Base-by-base conservation (phyloP, 208 protist species). In the Porcisia deanei region DNA sequence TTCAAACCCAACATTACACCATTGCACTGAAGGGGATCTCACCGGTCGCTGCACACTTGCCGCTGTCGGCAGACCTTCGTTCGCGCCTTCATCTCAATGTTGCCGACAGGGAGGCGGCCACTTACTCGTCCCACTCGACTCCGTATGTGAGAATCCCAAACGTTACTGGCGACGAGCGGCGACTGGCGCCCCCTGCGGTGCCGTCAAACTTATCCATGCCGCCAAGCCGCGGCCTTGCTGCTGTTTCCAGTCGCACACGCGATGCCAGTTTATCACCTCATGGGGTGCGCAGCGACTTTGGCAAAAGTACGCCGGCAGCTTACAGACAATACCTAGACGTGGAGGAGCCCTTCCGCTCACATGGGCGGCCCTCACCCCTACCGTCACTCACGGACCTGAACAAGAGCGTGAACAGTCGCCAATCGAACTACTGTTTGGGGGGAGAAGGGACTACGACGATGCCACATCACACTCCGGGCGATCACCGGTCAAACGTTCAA, bases 41-140 rank as follows among this genome's bases (percentile, higher is more conserved):
- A 5, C 83, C 83, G 2, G 67, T 79, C 1, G 79, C 83, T 2
- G 83, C 80, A 10, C 52, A 76, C 41, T 45, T 57, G 34, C 83
- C 79, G 7, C 76, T 87, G 0, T 87, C 83, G 1, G 53, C 60
- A 0, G 73, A 83, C n/a, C 55, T 87, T 54, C 83, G 83, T 45
- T 47, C 78, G 1, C 65, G 52, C 0, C 66, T 87, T 20, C 79
- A 73, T 8, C 83, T 87, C 41, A 77, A 76, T 30, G 30, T 76
- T 3, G 58, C 80, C 12, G 80, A 84, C 25, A 54, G 37, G 6
- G 75, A 82, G 16, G 79, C 70, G 30, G 47, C 54, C 12, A 81
- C 80, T 9, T 87, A 87, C 83, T 68, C 69, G 47, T 84, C 83
- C 10, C 76, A 85, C 60, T 73, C 64, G 10, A 77, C 77, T 8